These are phyloP conservation scores for Aegilops sharonensis DNA, from an alignment of 176 grass and related monocot species.

Conservation along the genomic window DNA sequence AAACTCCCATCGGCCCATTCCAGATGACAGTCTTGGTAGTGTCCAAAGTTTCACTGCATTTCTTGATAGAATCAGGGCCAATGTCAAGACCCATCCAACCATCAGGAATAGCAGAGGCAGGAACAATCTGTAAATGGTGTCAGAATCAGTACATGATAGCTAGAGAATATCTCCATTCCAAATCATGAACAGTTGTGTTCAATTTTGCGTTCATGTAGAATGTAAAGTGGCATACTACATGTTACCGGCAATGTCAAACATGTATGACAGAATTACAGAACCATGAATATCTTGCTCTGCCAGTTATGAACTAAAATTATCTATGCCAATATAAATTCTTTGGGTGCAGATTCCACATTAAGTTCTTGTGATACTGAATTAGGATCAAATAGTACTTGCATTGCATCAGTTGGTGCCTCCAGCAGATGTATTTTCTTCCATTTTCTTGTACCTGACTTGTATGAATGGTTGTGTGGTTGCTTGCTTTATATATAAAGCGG, in stretches of 20 bases:
- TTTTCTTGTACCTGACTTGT: not conserved
- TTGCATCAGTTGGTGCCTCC: not conserved
- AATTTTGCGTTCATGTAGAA: not conserved
- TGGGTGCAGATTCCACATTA: not conserved
- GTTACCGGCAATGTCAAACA: not conserved
- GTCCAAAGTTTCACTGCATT: conserved; percentile 52
- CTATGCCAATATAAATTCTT: not conserved
- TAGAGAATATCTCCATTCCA: not conserved
- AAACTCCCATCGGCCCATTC: conserved; percentile 93
- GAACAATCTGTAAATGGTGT: conserved; percentile 50
- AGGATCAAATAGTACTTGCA: not conserved
- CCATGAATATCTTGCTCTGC: not conserved
- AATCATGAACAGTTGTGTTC: not conserved
- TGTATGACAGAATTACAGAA: not conserved
- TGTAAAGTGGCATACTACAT: not conserved
- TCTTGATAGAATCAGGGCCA: conserved; percentile 66
- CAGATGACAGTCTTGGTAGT: conserved; percentile 72
- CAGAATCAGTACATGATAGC: not conserved
- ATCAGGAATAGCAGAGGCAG: conserved; percentile 67
- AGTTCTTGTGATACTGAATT: not conserved
- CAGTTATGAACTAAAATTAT: not conserved
- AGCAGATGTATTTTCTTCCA: not conserved
- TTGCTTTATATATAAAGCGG: not conserved
- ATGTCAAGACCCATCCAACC: conserved; percentile 85
- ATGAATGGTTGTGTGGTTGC: not conserved